A percentile compares a stretch with the other conserved stretches of the same genome.
Conservation (phyloP, 2,329 filamentous ascomycete genomes). For the Xylariaceae sp. region DNA sequence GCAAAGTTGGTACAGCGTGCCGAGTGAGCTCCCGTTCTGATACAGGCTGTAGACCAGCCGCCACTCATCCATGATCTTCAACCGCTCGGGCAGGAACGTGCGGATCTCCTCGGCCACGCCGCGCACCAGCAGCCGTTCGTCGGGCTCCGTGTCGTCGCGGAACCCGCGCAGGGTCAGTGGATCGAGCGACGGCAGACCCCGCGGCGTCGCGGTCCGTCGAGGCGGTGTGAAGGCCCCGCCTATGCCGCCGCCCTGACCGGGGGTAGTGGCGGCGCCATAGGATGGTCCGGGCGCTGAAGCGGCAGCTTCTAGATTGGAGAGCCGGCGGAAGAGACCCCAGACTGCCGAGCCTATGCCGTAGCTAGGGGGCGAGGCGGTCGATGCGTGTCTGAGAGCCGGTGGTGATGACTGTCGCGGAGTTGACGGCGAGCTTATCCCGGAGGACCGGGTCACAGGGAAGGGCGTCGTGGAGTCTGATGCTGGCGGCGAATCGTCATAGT, state of each 20-base stretch:
- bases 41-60: constrained; percentile 82
- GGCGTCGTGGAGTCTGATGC: constrained; percentile 28
- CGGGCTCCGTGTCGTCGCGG: constrained; percentile 52
- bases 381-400: constrained; percentile 14
- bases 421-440: constrained; percentile 4
- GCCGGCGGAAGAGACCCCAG: constrained; percentile 62
- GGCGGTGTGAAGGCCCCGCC: constrained; percentile 52
- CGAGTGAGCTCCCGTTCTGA: constrained; percentile 82
- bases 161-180: constrained; percentile 70
- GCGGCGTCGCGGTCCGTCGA: constrained; percentile 40
- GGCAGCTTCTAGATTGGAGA: constrained; percentile 48
- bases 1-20: constrained; percentile 79
- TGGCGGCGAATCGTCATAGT: constrained; percentile 25
- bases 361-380: constrained; percentile 13
- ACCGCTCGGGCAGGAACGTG: constrained; percentile 76
- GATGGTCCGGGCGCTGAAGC: constrained; percentile 23
- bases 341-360: constrained; percentile 31
- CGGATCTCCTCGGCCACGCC: constrained; percentile 89
- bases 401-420: constrained; percentile 1
- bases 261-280: neutral
- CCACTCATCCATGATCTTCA: constrained; percentile 88
- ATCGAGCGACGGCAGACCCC: constrained; percentile 79
- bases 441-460: constrained; percentile 11
- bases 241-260: constrained; percentile 42
- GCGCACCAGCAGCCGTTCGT: constrained; percentile 63